These are phyloP conservation scores for Heterococcus sp. DNA, from an alignment of 108 stramenopile genomes.

Conservation along the genomic window DNA sequence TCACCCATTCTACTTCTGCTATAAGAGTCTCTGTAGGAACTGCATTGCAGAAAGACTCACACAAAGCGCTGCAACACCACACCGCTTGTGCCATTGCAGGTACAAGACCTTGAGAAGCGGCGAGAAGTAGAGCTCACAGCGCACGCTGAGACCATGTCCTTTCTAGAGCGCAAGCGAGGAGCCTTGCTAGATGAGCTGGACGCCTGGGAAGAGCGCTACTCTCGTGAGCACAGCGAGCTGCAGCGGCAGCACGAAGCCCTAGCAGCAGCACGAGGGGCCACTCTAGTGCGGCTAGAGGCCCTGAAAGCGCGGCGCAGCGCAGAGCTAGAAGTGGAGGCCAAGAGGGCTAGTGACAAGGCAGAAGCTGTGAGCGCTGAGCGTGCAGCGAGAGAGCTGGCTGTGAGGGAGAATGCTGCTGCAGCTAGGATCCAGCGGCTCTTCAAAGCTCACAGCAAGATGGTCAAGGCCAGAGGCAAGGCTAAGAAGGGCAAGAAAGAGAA, in stretches of 20 bases:
- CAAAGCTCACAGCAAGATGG: neutral
- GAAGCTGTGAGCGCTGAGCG: conserved; percentile 1
- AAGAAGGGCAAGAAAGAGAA: conserved; percentile 16
- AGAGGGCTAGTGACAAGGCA: neutral
- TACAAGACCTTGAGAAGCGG: conserved; percentile 37
- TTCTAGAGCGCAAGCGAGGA: conserved; percentile 50
- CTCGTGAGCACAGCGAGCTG: neutral
- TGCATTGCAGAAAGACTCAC: no score
- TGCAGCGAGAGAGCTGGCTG: conserved; percentile 2
- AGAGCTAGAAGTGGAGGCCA: conserved; percentile 10
- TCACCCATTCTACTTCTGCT: neutral
- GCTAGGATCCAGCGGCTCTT: conserved; percentile 16
- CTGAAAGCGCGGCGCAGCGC: no score
- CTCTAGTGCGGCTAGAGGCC: neutral
- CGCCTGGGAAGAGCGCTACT: conserved; percentile 47
- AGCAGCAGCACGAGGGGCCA: neutral
- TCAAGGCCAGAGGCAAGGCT: neutral
- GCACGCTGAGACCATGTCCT: conserved; percentile 54
- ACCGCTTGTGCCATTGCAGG: no score
- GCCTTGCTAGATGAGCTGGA: conserved; percentile 28
- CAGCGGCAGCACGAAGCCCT: neutral
- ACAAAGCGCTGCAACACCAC: no score
- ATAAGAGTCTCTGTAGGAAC: no score
- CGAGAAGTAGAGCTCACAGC: conserved; percentile 23
- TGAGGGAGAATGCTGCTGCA: conserved; percentile 12